Evolutionary conservation across 768 basidiomycete species (phyloP), one percentile per base, ranked within the genome.

Genomic region (Steccherinum ochraceum): DNA sequence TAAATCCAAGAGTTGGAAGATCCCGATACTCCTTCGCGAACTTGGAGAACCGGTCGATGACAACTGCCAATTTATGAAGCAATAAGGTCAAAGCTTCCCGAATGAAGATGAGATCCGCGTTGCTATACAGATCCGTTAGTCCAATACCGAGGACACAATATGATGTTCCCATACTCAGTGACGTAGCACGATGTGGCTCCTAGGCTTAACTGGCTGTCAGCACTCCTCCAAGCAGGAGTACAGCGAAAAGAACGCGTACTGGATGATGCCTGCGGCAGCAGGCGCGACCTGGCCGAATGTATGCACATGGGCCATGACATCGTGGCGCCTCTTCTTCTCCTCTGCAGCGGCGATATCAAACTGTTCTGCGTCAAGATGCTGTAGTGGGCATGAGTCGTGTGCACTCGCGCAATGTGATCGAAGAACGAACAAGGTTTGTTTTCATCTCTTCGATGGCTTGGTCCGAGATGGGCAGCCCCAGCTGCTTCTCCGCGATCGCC

Each of bases 221-320:
- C 13, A 25, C n/a, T 48, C 50, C 30, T 40, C 39, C 16, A 18
- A 43, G 16, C 3, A 18, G 27, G n/a, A 7, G 30, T 11, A 23
- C 43, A 5, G 16, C 23, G 19, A 24, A 41, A 21, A 39, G 24
- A 19, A 19, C 12, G 72, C 80, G 53, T 58, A 90, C 89, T 97
- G 94, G 58, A 97, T 96, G 62, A 97, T 95, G 16, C 93, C 91
- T 13, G 93, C 93, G 21, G 94, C 94, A 26, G 90, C 89, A 7
- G 94, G 94, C 1, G 94, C 94, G 48, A 94, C 87, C 42, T 77
- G 79, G 4, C 94, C 94, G 65, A 97, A 99, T 3, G 94, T 96
- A 70, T 98, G 93, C 41, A 99, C 96, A 63, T 99, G 96, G 0
- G 96, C 96, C 96, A 99, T 99, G 41, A 99, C 96, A 69, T 99